Conservation (phyloP, 2,329 filamentous ascomycete species). For the Talaromyces amestolkiae region DNA sequence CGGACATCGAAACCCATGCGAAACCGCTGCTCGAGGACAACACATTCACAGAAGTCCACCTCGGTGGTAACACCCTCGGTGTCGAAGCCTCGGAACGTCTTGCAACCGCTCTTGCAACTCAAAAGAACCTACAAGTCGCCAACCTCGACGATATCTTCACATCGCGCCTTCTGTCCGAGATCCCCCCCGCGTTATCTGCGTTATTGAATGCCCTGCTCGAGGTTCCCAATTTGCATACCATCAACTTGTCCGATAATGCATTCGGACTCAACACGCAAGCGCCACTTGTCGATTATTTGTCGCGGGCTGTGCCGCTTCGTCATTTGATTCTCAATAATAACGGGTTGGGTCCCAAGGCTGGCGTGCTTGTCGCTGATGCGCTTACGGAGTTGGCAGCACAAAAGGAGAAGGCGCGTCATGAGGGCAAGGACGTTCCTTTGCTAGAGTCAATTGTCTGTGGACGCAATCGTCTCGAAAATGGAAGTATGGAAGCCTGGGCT, state of each 20-base stretch:
- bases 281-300: conserved; percentile 87
- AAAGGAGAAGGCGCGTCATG: conserved; percentile 68
- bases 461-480: conserved; percentile 91
- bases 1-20: conserved; percentile 82
- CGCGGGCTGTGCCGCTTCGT: conserved; percentile 81
- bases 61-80: conserved; percentile 90
- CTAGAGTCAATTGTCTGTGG: conserved; percentile 97
- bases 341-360: conserved; percentile 86
- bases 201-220: conserved; percentile 84
- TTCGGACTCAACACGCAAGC: conserved; percentile 95
- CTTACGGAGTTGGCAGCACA: conserved; percentile 77
- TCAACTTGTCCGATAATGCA: conserved; percentile 97
- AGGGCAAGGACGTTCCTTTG: conserved; percentile 69
- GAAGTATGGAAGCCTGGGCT: conserved; percentile 94
- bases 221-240: conserved; percentile 79
- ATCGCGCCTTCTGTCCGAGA: conserved; percentile 85
- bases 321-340: conserved; percentile 98
- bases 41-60: conserved; percentile 73
- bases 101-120: conserved; percentile 76
- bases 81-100: conserved; percentile 83
- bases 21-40: conserved; percentile 67
- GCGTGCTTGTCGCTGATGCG: conserved; percentile 83
- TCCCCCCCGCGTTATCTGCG: conserved; percentile 80
- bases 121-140: conserved; percentile 75
- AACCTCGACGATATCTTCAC: conserved; percentile 99